phyloP scores from a whole-genome alignment of 1,139 yeast species.

The Suhomyces bokatorum region DNA sequence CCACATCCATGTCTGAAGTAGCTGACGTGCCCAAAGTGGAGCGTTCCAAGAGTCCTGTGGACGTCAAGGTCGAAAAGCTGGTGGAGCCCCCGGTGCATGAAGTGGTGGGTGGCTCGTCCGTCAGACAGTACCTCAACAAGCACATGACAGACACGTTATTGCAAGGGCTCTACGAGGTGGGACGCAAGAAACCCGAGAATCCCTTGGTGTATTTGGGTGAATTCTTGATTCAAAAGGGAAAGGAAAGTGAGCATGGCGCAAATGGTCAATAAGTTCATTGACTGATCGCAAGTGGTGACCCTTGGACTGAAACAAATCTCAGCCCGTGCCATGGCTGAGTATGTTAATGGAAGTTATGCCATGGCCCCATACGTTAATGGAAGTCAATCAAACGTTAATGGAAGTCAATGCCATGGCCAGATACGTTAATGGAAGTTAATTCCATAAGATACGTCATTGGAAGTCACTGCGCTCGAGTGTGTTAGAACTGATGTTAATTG shows the following conservation, averaged over 20 bases:
- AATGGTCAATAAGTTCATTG: background rate
- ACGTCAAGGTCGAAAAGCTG: conserved; percentile 5
- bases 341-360: no score
- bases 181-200: conserved; percentile 60
- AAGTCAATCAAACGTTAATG: no score
- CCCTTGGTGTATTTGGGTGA: conserved; percentile 75
- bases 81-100: conserved; percentile 41
- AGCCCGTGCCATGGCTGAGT: no score
- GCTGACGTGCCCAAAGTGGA: conserved; percentile 8
- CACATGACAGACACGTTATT: conserved; percentile 67
- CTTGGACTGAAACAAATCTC: no score
- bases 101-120: conserved; percentile 77
- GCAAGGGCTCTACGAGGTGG: conserved; percentile 66
- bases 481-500: no score
- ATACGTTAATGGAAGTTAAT: no score
- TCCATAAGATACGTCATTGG: no score
- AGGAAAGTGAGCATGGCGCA: conserved; percentile 19
- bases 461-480: no score
- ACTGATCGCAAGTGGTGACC: no score
- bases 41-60: conserved; percentile 5
- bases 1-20: conserved; percentile 6
- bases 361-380: no score
- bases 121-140: conserved; percentile 74
- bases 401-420: no score
- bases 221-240: conserved; percentile 54